These are phyloP conservation scores for Neurospora crassa DNA, from an alignment of 2,329 filamentous ascomycete genomes.

Conservation along the genomic window DNA sequence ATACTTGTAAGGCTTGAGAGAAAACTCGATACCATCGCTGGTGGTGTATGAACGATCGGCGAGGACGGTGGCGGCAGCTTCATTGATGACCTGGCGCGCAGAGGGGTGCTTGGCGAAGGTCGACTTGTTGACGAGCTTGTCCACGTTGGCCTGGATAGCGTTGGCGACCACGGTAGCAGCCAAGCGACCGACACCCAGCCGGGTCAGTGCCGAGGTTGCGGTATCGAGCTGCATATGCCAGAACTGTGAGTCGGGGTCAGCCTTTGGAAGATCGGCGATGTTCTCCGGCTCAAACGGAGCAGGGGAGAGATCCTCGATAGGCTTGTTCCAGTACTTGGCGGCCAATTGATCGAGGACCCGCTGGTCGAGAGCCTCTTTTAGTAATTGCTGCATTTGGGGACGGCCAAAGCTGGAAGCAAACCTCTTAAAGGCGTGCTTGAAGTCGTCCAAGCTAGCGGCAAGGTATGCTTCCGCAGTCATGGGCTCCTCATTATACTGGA, in stretches of 20 bases:
- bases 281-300: slow-evolving; percentile 59
- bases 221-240: slow-evolving; percentile 94
- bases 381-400: slow-evolving; percentile 75
- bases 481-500: slow-evolving; percentile 95
- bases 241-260: slow-evolving; percentile 74
- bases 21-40: slow-evolving; percentile 95
- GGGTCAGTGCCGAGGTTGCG: slow-evolving; percentile 81
- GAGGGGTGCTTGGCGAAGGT: slow-evolving; percentile 88
- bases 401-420: slow-evolving; percentile 86
- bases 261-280: slow-evolving; percentile 70
- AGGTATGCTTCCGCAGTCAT: slow-evolving; percentile 94
- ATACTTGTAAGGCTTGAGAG: slow-evolving; percentile 97
- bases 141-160: slow-evolving; percentile 77
- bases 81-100: slow-evolving; percentile 83
- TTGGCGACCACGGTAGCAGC: slow-evolving; percentile 86
- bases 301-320: slow-evolving; percentile 69
- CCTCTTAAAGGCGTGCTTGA: slow-evolving; percentile 96
- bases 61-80: slow-evolving; percentile 80
- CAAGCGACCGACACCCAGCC: slow-evolving; percentile 84
- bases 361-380: slow-evolving; percentile 91
- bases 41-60: slow-evolving; percentile 96
- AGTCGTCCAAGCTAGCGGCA: slow-evolving; percentile 86
- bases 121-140: slow-evolving; percentile 66
- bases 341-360: slow-evolving; percentile 88
- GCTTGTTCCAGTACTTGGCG: slow-evolving; percentile 95